phyloP scores from a whole-genome alignment of 2,329 filamentous ascomycete species.

The Aspergillus chevalieri region DNA sequence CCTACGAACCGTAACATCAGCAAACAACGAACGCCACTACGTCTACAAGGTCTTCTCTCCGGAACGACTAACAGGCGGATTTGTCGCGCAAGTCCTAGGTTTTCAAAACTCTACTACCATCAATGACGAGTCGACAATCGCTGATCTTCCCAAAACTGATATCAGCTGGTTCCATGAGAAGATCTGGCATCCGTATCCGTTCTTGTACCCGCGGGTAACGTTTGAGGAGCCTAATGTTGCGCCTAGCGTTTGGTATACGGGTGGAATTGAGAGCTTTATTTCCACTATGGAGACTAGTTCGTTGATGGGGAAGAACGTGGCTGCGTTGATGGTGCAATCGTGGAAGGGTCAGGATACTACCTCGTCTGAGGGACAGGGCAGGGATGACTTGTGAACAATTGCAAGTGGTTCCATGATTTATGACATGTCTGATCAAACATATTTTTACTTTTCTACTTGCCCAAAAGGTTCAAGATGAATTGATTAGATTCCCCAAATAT shows the following conservation, averaged over 20 bases:
- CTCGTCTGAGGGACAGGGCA: slow-evolving; percentile 2
- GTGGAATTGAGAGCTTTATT: slow-evolving; percentile 82
- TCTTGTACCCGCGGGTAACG: slow-evolving; percentile 73
- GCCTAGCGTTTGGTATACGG: slow-evolving; percentile 50
- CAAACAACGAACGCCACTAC: slow-evolving; percentile 40
- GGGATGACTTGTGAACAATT: slow-evolving; percentile 6
- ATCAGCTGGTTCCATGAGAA: slow-evolving; percentile 75
- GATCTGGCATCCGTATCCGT: slow-evolving; percentile 78
- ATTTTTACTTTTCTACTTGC: too few relatives aligned
- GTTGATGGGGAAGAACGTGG: slow-evolving; percentile 67
- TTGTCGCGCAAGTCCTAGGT: slow-evolving; percentile 46
- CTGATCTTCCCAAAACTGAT: slow-evolving; percentile 31
- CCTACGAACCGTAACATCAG: slow-evolving; percentile 49
- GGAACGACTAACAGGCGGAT: slow-evolving; percentile 39
- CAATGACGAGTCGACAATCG: slow-evolving; percentile 21
- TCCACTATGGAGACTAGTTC: slow-evolving; percentile 97
- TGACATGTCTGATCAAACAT: too few relatives aligned
- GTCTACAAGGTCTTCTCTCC: slow-evolving; percentile 65
- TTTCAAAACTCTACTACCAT: slow-evolving; percentile 23
- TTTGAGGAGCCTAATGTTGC: slow-evolving; percentile 74
- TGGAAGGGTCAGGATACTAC: slow-evolving; percentile 34
- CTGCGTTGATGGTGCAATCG: slow-evolving; percentile 50
- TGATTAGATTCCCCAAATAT: not conserved
- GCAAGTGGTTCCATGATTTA: too few relatives aligned
- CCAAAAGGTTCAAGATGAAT: not conserved